Conservation (phyloP, 2,329 filamentous ascomycete species). For the Cladosporium velox region DNA sequence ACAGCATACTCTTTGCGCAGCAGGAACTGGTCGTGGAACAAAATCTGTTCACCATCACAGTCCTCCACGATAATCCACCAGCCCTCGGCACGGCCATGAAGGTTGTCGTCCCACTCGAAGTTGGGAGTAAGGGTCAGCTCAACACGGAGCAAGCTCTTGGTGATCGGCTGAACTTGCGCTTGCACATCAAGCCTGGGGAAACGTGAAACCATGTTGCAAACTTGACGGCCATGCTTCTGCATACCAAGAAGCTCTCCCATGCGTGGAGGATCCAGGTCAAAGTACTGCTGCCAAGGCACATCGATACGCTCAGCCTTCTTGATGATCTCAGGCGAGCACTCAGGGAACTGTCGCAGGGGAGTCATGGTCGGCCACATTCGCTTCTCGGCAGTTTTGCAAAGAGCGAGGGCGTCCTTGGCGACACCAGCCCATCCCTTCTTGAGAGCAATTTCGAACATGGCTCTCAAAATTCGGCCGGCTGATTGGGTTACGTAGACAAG, state of each 20-base stretch:
- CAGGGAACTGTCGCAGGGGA: constrained; percentile 84
- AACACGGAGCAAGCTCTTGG: constrained; percentile 85
- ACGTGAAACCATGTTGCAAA: constrained; percentile 84
- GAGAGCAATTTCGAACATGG: constrained; percentile 94
- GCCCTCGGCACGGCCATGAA: constrained; percentile 85
- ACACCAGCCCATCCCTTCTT: constrained; percentile 96
- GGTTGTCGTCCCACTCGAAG: constrained; percentile 89
- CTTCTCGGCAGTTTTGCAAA: constrained; percentile 99
- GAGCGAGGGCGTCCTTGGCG: constrained; percentile 84
- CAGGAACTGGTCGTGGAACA: constrained; percentile 93
- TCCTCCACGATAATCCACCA: constrained; percentile 99
- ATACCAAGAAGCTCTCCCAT: constrained; percentile 94
- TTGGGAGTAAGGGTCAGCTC: constrained; percentile 91
- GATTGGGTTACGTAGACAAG: constrained; percentile 99
- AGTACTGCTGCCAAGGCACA: constrained; percentile 90
- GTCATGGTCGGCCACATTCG: constrained; percentile 99
- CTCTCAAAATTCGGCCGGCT: constrained; percentile 90
- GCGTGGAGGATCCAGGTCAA: constrained; percentile 90
- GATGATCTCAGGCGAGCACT: constrained; percentile 80
- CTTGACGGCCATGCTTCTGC: constrained; percentile 81
- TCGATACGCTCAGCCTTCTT: constrained; percentile 94
- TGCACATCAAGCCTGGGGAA: constrained; percentile 92
- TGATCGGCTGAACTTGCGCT: constrained; percentile 92
- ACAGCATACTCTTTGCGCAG: constrained; percentile 85
- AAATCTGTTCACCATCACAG: constrained; percentile 91